These are phyloP conservation scores for Myxozyma lipomycoides DNA, from an alignment of 805 yeast species.

Conservation along the genomic window DNA sequence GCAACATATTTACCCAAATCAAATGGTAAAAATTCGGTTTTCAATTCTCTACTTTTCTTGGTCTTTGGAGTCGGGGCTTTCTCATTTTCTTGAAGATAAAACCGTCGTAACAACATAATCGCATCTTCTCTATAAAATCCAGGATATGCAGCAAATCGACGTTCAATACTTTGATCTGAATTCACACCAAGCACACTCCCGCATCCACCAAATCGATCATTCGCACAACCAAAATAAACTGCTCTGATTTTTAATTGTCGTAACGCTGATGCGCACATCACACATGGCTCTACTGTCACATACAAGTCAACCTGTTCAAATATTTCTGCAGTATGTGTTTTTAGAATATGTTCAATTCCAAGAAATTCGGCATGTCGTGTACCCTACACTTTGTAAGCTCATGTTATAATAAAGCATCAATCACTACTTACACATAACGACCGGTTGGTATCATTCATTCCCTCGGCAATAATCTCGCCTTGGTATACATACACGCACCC, in stretches of 20 bases:
- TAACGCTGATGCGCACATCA: slow-evolving; percentile 93
- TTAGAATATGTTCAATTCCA: slow-evolving; percentile 58
- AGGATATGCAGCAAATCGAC: slow-evolving; percentile 50
- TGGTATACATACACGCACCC: slow-evolving; percentile 67
- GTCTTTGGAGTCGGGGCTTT: slow-evolving; percentile 77
- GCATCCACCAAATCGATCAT: slow-evolving; percentile 95
- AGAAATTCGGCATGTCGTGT: slow-evolving; percentile 90
- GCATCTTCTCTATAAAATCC: slow-evolving; percentile 82
- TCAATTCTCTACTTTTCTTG: slow-evolving; percentile 53
- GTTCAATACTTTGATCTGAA: slow-evolving; percentile 37
- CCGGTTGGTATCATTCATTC: slow-evolving; percentile 82
- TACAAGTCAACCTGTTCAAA: slow-evolving; percentile 64
- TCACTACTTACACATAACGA: slow-evolving; percentile 50
- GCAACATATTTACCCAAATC: slow-evolving; percentile 23
- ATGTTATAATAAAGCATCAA: background rate
- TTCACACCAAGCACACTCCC: slow-evolving; percentile 74
- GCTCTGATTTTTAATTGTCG: slow-evolving; percentile 69
- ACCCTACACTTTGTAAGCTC: slow-evolving; percentile 42
- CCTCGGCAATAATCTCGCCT: slow-evolving; percentile 58
- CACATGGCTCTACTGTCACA: slow-evolving; percentile 96
- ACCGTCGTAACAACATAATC: slow-evolving; percentile 69
- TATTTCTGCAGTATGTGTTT: slow-evolving; percentile 34
- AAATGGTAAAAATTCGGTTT: slow-evolving; percentile 44
- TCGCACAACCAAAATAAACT: slow-evolving; percentile 88
- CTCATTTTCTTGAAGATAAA: slow-evolving; percentile 80